These are phyloP conservation scores for Gaeumannomyces sp. DNA, from an alignment of 2,329 filamentous ascomycete genomes.

Conservation along the genomic window DNA sequence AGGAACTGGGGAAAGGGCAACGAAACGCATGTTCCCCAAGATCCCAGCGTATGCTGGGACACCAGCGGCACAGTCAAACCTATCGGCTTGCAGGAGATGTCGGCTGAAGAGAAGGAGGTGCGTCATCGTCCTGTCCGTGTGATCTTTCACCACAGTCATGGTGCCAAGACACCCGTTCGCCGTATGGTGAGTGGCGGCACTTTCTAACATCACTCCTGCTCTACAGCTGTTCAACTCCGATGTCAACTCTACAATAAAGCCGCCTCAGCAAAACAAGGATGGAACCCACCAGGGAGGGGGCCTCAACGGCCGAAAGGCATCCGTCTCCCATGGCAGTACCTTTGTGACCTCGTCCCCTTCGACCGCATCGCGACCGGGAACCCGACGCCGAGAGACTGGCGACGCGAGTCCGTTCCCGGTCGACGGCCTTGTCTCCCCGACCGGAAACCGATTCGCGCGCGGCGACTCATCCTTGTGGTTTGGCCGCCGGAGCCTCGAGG, in stretches of 20 bases:
- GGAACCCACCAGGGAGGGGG: slow-evolving; percentile 50
- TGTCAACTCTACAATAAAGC: slow-evolving; percentile 91
- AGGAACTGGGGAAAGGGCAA: slow-evolving; percentile 71
- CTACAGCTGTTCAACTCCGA: slow-evolving; percentile 71
- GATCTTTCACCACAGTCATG: background rate
- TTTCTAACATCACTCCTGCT: slow-evolving; percentile 3
- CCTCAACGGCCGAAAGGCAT: slow-evolving; percentile 70
- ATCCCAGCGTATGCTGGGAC: slow-evolving; percentile 93
- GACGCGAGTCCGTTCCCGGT: slow-evolving; percentile 60
- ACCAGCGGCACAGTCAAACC: slow-evolving; percentile 62
- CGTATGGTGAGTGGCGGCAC: slow-evolving; percentile 14
- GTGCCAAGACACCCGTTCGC: background rate
- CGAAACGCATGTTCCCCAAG: slow-evolving; percentile 67
- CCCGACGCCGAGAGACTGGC: slow-evolving; percentile 74
- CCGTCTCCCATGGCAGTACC: slow-evolving; percentile 65
- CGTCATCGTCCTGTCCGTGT: slow-evolving; percentile 17
- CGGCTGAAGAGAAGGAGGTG: slow-evolving; percentile 54
- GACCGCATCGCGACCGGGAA: slow-evolving; percentile 62
- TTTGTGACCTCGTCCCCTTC: slow-evolving; percentile 71
- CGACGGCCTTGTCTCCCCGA: slow-evolving; percentile 53
- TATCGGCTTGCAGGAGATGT: slow-evolving; percentile 66
- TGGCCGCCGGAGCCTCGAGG: slow-evolving; percentile 45
- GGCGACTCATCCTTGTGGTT: slow-evolving; percentile 58
- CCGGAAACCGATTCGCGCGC: slow-evolving; percentile 51
- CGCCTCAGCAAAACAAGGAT: slow-evolving; percentile 68